These are phyloP conservation scores for Ustilago cynodontis DNA, from an alignment of 1,284 basidiomycete genomes.

Conservation along the genomic window DNA sequence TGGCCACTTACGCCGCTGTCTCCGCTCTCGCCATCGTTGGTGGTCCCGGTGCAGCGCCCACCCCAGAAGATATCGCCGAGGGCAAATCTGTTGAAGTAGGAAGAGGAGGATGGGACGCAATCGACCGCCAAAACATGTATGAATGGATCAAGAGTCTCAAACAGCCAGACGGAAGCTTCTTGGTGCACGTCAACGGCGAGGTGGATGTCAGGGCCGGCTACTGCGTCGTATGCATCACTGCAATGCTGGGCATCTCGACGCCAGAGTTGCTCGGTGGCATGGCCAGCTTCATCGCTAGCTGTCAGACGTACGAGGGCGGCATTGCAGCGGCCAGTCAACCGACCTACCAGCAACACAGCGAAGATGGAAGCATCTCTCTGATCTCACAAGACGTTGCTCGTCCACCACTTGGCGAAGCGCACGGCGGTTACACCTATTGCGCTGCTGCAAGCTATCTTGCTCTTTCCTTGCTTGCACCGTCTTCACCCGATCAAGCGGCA, in stretches of 20 bases:
- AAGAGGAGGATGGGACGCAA: constrained; percentile 69
- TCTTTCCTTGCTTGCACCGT: constrained; percentile 73
- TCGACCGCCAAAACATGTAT: constrained; percentile 77
- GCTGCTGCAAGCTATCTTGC: constrained; percentile 86
- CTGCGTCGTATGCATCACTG: constrained; percentile 80
- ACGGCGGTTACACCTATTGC: constrained; percentile 97
- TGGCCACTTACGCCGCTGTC: constrained; percentile 90
- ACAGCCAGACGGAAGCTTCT: constrained; percentile 92
- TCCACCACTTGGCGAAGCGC: constrained; percentile 86
- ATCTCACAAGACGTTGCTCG: constrained; percentile 71
- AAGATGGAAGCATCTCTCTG: constrained; percentile 27
- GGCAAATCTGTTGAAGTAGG: constrained; percentile 74
- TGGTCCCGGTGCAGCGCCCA: constrained; percentile 71
- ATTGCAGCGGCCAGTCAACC: constrained; percentile 87
- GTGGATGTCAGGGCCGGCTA: constrained; percentile 90
- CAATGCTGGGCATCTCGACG: constrained; percentile 83
- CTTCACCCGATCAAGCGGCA: constrained; percentile 5
- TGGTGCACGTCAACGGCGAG: constrained; percentile 87
- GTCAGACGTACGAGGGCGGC: constrained; percentile 98
- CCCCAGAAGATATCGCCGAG: constrained; percentile 36
- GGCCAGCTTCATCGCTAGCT: constrained; percentile 75
- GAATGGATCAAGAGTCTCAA: constrained; percentile 93
- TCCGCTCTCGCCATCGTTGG: constrained; percentile 87
- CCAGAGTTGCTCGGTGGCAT: constrained; percentile 80
- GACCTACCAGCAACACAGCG: constrained; percentile 66